Evolutionary conservation across 2,329 filamentous ascomycete species (phyloP).

Genomic region (Gnomoniopsis sp.): DNA sequence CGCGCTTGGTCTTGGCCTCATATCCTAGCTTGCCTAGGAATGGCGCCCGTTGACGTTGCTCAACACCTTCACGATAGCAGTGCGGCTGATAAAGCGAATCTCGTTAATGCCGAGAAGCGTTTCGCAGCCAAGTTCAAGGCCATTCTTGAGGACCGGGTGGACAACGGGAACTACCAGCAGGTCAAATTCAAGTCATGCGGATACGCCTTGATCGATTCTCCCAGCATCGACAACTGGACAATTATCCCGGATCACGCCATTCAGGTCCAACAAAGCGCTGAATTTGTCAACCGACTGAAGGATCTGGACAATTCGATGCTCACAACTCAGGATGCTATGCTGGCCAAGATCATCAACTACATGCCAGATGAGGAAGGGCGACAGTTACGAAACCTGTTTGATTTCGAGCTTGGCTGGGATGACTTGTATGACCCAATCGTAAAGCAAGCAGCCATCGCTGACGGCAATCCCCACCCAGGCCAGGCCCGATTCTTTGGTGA

Average conservation of each 20-base stretch:
- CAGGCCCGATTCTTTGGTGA: constrained; percentile 37
- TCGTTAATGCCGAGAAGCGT: not conserved
- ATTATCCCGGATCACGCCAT: constrained; percentile 27
- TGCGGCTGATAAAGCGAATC: not conserved
- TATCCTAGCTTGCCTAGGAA: constrained; percentile 35
- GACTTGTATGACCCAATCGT: constrained; percentile 29
- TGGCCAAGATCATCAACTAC: constrained; percentile 31
- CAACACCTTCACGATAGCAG: not conserved
- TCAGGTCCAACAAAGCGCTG: constrained; percentile 12
- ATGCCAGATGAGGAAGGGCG: constrained; percentile 27
- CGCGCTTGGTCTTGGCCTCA: constrained; percentile 37
- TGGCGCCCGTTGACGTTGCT: constrained; percentile 31
- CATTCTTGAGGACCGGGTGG: constrained; percentile 23
- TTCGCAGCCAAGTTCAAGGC: constrained; percentile 23
- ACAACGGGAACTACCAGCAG: constrained; percentile 28
- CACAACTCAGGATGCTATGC: constrained; percentile 31
- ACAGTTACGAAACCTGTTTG: constrained; percentile 29
- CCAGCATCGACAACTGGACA: constrained; percentile 33
- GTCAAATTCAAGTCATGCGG: constrained; percentile 60
- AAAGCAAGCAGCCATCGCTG: constrained; percentile 30
- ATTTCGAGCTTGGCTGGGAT: constrained; percentile 36
- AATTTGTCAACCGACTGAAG: constrained; percentile 12
- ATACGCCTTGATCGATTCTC: constrained; percentile 45
- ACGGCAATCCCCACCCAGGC: constrained; percentile 35
- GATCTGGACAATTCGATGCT: constrained; percentile 31